Evolutionary conservation across 108 stramenopile species (phyloP).

Genomic region (Cyclotella sp.): DNA sequence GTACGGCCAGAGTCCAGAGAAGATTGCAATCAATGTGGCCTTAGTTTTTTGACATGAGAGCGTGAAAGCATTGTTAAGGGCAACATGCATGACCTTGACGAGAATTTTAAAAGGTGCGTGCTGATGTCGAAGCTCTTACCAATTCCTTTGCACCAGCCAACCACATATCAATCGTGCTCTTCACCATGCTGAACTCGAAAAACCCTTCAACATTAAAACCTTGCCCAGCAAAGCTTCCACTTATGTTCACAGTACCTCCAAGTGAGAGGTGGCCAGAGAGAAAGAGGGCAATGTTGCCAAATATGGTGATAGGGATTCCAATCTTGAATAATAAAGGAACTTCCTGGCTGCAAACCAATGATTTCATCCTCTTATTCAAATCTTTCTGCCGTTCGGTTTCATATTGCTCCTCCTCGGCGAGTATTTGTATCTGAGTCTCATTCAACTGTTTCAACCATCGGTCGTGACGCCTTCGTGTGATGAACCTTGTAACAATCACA

Average conservation of each 20-base stretch:
- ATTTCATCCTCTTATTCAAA: constrained; percentile 52
- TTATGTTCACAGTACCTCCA: constrained; percentile 15
- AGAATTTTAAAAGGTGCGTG: too few species aligned
- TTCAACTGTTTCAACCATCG: constrained; percentile 58
- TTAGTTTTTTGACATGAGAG: background rate
- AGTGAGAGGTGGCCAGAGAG: constrained; percentile 66
- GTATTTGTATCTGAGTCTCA: constrained; percentile 30
- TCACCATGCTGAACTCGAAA: constrained; percentile 77
- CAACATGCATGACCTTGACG: too few species aligned
- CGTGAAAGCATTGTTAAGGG: background rate
- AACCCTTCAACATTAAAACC: constrained; percentile 64
- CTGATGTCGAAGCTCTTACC: constrained; percentile 6
- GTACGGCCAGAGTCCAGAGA: constrained; percentile 84
- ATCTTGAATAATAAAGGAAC: constrained; percentile 60
- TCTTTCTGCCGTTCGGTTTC: constrained; percentile 41
- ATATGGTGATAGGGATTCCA: constrained; percentile 65
- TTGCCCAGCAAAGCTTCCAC: constrained; percentile 66
- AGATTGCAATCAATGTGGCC: constrained; percentile 68
- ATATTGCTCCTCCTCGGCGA: constrained; percentile 32
- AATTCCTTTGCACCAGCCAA: constrained; percentile 68
- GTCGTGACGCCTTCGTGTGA: constrained; percentile 58
- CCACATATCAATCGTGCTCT: constrained; percentile 71
- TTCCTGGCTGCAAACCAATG: constrained; percentile 59
- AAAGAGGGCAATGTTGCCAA: constrained; percentile 79
- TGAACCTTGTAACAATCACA: constrained; percentile 27